Percentiles rank a stretch among this genome's conserved stretches.
phyloP scores from a whole-genome alignment of 75 land plant species.

The Pinus albicaulis region DNA sequence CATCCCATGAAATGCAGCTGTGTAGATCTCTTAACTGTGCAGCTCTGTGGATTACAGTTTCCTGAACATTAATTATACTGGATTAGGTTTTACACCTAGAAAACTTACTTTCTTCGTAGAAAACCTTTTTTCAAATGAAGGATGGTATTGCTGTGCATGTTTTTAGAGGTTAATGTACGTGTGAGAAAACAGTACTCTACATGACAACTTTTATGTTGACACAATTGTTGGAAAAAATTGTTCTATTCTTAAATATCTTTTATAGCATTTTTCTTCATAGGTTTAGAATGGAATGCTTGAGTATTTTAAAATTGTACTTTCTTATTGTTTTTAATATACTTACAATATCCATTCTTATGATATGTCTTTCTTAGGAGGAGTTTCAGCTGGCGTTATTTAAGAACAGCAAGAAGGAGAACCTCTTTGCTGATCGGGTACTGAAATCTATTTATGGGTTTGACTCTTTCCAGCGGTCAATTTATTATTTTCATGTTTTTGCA shows the following conservation, averaged over 20 bases:
- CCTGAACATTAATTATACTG: background rate
- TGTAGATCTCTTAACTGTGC: too few species aligned
- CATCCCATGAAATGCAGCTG: too few species aligned
- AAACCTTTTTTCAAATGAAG: background rate
- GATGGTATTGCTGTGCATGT: background rate
- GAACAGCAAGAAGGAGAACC: slow-evolving; percentile 79
- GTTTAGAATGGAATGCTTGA: background rate
- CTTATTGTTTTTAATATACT: background rate
- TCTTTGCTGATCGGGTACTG: slow-evolving; percentile 92
- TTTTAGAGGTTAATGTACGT: background rate
- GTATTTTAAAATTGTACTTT: background rate
- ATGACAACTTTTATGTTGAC: background rate
- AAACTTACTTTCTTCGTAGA: background rate
- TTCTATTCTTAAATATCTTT: background rate
- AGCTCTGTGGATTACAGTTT: too few species aligned
- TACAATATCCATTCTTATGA: background rate
- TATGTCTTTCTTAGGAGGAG: slow-evolving; percentile 58
- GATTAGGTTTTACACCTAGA: background rate
- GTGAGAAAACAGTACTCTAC: background rate
- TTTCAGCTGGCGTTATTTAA: slow-evolving; percentile 84
- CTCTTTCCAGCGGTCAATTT: background rate
- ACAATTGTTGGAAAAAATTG: background rate
- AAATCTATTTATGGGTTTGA: slow-evolving; percentile 5
- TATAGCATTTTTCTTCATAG: background rate
- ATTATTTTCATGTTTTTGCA: background rate